These are phyloP conservation scores for Glonium stellatum DNA, from an alignment of 495 filamentous ascomycete species.

Conservation along the genomic window DNA sequence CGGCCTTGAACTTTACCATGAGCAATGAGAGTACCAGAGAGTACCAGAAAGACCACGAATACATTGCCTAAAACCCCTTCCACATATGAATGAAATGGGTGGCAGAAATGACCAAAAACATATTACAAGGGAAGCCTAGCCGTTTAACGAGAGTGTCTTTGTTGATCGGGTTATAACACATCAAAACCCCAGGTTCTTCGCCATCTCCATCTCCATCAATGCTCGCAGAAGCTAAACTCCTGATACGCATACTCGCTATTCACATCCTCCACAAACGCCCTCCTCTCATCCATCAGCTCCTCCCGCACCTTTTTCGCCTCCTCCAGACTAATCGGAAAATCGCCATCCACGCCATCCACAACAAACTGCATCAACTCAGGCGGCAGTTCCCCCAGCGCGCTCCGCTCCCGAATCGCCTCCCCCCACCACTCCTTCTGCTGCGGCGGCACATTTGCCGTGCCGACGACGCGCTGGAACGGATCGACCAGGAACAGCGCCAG, in stretches of 20 bases:
- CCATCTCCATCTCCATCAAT: background rate
- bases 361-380: conserved; percentile 40
- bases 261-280: background rate
- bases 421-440: conserved; percentile 35
- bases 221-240: conserved; percentile 2
- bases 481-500: conserved; percentile 54
- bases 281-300: background rate
- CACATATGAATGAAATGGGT: no score
- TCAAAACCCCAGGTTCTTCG: no score
- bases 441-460: conserved; percentile 51
- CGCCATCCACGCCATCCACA: conserved; percentile 25
- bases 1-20: background rate
- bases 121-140: no score
- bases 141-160: no score
- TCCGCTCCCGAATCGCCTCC: conserved; percentile 19
- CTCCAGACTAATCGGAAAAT: conserved; percentile 14
- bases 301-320: conserved; percentile 1
- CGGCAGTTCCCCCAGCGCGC: conserved; percentile 30
- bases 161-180: no score
- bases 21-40: no score
- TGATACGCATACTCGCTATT: background rate
- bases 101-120: no score
- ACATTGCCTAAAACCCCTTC: no score
- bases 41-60: no score
- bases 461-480: conserved; percentile 45